phyloP scores from a whole-genome alignment of 108 stramenopile genomes.

The Skeletonema potamos region DNA sequence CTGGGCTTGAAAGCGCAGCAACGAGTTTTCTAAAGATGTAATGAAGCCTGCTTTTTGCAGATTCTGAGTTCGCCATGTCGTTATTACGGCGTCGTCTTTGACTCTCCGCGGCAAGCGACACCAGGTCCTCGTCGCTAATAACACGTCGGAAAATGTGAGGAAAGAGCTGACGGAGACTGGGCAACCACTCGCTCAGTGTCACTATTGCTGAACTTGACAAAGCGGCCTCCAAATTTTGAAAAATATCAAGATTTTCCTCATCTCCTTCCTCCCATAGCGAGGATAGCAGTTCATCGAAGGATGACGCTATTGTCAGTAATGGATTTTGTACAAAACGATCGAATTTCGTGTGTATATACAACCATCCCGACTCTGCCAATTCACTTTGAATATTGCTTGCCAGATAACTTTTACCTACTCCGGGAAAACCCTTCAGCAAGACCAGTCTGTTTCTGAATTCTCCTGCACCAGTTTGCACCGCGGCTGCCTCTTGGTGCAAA shows the following conservation, averaged over 20 bases:
- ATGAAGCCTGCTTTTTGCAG: not conserved
- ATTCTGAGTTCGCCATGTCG: not conserved
- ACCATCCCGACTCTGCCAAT: not conserved
- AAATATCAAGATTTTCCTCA: not conserved
- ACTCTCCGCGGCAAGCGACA: not conserved
- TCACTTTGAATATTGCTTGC: not conserved
- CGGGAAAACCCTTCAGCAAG: not conserved
- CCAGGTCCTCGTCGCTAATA: not conserved
- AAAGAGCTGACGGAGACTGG: not conserved
- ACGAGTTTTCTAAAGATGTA: not conserved
- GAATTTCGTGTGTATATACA: not conserved
- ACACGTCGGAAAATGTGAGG: not conserved
- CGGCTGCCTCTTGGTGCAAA: not conserved
- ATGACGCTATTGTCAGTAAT: not conserved
- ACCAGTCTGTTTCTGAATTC: not conserved
- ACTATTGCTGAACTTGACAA: not conserved
- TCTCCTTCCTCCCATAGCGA: not conserved
- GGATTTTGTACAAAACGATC: conserved; percentile 1
- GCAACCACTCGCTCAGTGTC: not conserved
- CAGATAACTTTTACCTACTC: conserved; percentile 1
- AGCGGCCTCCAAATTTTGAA: not conserved
- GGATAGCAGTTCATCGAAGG: conserved; percentile 1
- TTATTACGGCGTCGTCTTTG: not conserved
- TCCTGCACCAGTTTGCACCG: not conserved
- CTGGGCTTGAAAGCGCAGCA: not conserved